Evolutionary conservation across 2,329 filamentous ascomycete species (phyloP), one percentile per base, ranked within the genome.

Genomic region (Microascus cirrosus): DNA sequence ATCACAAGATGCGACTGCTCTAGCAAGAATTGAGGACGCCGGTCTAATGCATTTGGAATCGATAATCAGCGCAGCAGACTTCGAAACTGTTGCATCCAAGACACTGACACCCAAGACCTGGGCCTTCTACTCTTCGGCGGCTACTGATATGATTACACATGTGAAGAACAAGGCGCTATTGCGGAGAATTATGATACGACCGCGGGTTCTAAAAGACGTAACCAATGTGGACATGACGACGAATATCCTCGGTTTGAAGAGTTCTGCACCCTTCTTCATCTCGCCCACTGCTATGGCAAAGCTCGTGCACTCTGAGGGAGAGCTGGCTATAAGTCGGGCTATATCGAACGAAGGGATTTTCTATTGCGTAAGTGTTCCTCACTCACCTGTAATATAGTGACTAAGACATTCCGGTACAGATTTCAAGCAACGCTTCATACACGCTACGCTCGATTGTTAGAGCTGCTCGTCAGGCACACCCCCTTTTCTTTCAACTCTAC

Each of bases 51-150:
- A n/a, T n/a, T n/a, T n/a, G n/a, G n/a, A 60, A 4, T 59, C 58
- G 1, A 60, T 68, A 8, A 64, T 68, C 60, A 67, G 62, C 58
- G 53, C 64, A 1, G 52, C 65, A 39, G 66, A 67, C 57, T 66
- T 68, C 57, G 65, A 67, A 39, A 53, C 59, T 2, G 61, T 57
- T 0, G 65, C 65, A 1, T 53, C 32, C 2, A 15, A 10, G 18
- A 58, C 57, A 0, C 51, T 65, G 0, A 60, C 61, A 2, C 53
- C 51, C 3, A 68, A 67, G 55, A 59, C 65, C 0, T 65, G 58
- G 60, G 65, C 64, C 0, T 68, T 63, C 39, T 63, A 67, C 42
- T 59, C 59, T 15, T 60, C 63, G 15, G 66, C 60, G 1, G 61
- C 66, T 1, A 68, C 65, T 32, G 65, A 68, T 53, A 62, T 61